phyloP scores from a whole-genome alignment of 2,329 filamentous ascomycete species.

The Neopestalotiopsis rosae region DNA sequence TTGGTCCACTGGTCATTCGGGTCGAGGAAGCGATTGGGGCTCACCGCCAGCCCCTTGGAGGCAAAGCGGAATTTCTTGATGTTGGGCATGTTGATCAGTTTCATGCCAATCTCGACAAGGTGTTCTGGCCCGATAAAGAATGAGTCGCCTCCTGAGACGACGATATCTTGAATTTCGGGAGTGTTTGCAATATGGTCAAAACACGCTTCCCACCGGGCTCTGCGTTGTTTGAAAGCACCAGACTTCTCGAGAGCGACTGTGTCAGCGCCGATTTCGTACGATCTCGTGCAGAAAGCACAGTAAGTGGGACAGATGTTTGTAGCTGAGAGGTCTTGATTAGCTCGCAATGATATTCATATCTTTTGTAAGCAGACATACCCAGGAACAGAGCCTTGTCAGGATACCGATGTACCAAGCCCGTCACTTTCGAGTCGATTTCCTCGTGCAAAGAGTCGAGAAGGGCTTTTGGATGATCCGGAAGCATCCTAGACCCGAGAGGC shows the following conservation, averaged over 20 bases:
- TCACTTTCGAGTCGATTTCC: conserved; percentile 58
- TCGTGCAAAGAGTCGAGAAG: conserved; percentile 65
- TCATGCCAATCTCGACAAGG: conserved; percentile 57
- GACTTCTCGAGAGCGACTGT: conserved; percentile 55
- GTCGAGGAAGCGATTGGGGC: conserved; percentile 61
- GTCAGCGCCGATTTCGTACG: conserved; percentile 61
- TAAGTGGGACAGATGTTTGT: conserved; percentile 67
- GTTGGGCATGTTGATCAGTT: conserved; percentile 61
- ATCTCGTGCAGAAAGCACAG: conserved; percentile 67
- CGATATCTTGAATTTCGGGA: conserved; percentile 59
- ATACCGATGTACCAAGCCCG: conserved; percentile 67
- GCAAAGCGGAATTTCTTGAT: conserved; percentile 66
- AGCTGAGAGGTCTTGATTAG: conserved; percentile 41
- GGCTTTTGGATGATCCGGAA: conserved; percentile 59
- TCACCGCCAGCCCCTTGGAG: conserved; percentile 65
- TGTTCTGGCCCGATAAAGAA: conserved; percentile 61
- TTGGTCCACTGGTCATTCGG: conserved; percentile 57
- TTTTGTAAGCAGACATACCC: conserved; percentile 44
- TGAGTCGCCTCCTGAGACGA: conserved; percentile 67
- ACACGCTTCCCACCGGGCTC: conserved; percentile 57
- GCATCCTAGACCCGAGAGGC: conserved; percentile 57
- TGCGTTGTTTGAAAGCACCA: conserved; percentile 44
- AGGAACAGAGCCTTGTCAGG: conserved; percentile 67
- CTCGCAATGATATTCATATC: too few relatives aligned
- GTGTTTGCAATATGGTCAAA: conserved; percentile 61